phyloP scores from a whole-genome alignment of 257 asterid species.

The Vinca minor region DNA sequence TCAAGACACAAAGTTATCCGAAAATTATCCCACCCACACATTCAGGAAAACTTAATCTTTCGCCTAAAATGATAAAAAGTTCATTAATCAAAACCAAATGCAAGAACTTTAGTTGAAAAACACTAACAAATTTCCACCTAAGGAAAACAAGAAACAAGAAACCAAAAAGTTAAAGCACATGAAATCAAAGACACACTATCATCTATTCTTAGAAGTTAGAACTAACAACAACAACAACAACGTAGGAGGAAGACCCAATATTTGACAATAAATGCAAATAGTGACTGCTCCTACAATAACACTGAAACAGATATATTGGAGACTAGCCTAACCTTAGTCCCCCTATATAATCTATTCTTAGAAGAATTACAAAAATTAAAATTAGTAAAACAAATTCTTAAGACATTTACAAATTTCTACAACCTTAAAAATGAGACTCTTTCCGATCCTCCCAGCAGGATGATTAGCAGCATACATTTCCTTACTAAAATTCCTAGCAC shows the following conservation, averaged over 20 bases:
- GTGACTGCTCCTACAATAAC: too few species aligned
- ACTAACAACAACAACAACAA: too few species aligned
- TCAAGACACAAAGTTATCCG: background rate
- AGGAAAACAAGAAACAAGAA: background rate
- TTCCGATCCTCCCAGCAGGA: slow-evolving; percentile 49
- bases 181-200: background rate
- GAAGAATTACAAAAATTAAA: background rate
- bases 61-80: too few species aligned
- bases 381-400: background rate
- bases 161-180: background rate
- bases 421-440: slow-evolving; percentile 70
- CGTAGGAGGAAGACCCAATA: too few species aligned
- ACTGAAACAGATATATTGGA: too few species aligned
- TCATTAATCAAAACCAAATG: too few species aligned
- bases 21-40: background rate
- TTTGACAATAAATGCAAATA: too few species aligned
- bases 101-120: background rate
- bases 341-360: too few species aligned
- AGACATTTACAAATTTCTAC: too few species aligned
- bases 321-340: too few species aligned
- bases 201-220: too few species aligned
- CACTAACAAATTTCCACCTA: background rate
- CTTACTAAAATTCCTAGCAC: slow-evolving; percentile 67
- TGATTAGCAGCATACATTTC: slow-evolving; percentile 78
- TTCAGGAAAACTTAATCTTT: background rate